Percentiles rank a stretch among this genome's conserved stretches.
Evolutionary conservation across 139 green algal genomes (phyloP).

Genomic region (Raphidocelis subcapitata): DNA sequence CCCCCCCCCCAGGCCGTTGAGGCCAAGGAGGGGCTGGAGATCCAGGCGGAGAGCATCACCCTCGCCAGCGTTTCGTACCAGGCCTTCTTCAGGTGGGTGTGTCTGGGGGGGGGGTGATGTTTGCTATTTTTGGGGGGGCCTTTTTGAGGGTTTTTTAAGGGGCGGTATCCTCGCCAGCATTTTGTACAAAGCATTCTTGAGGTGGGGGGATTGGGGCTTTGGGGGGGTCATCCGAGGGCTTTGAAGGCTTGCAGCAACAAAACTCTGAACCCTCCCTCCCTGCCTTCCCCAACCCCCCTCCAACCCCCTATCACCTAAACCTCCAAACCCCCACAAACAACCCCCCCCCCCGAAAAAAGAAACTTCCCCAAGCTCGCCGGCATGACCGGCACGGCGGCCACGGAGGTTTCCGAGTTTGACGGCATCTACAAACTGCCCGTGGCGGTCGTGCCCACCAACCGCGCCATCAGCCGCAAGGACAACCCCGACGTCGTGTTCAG

Average conservation of each 20-base stretch:
- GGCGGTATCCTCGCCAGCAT: no score
- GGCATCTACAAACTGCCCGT: conserved; percentile 96
- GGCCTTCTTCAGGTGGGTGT: conserved; percentile 64
- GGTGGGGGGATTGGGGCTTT: no score
- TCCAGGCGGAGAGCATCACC: conserved; percentile 96
- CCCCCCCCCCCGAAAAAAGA: no score
- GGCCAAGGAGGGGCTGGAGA: conserved; percentile 95
- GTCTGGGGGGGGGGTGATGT: background rate
- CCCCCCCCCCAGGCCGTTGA: conserved; percentile 80
- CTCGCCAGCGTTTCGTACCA: conserved; percentile 97
- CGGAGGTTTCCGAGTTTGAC: conserved; percentile 94
- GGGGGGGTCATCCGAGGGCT: no score
- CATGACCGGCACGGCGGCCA: conserved; percentile 94
- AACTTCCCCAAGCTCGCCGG: conserved; percentile 73
- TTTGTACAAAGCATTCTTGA: no score
- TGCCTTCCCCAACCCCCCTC: no score
- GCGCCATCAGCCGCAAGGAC: conserved; percentile 63
- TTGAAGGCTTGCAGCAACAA: no score
- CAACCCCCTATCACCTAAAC: no score
- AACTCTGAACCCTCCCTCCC: no score
- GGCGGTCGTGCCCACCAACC: conserved; percentile 69
- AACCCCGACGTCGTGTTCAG: conserved; percentile 96
- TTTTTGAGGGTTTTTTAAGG: no score
- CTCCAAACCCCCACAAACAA: no score
- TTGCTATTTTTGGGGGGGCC: background rate